Base-by-base conservation (phyloP, 768 basidiomycete genomes). In the Agaricus subrufescens region DNA sequence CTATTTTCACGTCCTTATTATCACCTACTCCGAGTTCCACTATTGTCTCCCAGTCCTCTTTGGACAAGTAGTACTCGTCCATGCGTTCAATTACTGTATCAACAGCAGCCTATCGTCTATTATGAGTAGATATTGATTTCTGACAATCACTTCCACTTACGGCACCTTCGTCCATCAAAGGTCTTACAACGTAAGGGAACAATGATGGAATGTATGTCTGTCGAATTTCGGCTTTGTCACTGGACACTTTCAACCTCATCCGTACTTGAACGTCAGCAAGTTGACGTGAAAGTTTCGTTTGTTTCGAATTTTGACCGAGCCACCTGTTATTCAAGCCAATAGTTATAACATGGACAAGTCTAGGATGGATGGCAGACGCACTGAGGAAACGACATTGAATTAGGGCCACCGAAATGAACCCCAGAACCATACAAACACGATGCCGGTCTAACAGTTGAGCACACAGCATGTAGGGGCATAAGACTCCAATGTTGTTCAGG, bases 301-400 rank as follows among this genome's bases (percentile, higher is more conserved):
- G 88, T 65, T 95, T 96, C 56, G 97, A 98, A 70, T 98, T 98
- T 66, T 98, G 94, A 8, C 96, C 96, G 11, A 99, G 85, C 93
- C 94, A 99, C 65, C 95, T 98, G 62, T 3, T 42, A 26, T 60
- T 40, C 15, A 44, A 29, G 14, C 23, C 37, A 31, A 50, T 23
- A 52, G 14, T 25, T 25, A 23, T 10, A 52, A 52, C 12, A 53
- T 39, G 10, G 46, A 44, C 31, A n/a, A 46, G 38, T 39, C 26
- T 39, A 57, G 50, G 60, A 44, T 27, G 31, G n/a, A 23, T 46
- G 42, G 27, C 39, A 37, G 3, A 78, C 88, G 53, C 69, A 96
- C 94, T 85, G 83, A 39, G 94, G 94, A 78, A 97, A 97, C 0
- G 82, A 64, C 72, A 91, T 83, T 2, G 80, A 71, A 60, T 83